Conservation (phyloP, 768 basidiomycete genomes). For the Hortiboletus campestris region DNA sequence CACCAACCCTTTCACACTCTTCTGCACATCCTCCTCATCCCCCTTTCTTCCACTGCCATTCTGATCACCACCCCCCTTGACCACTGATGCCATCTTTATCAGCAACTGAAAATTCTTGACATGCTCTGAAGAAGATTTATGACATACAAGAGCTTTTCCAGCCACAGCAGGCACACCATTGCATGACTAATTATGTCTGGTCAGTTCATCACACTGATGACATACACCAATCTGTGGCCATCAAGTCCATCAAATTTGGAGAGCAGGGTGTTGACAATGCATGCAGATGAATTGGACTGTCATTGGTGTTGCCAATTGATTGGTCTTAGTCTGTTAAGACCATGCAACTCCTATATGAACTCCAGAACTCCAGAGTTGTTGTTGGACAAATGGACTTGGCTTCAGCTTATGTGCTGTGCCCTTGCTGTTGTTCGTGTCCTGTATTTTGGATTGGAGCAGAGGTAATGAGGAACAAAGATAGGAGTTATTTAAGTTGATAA, state of each 20-base stretch:
- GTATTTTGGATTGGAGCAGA: too few species aligned
- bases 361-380: too few species aligned
- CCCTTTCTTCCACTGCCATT: not conserved
- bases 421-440: too few species aligned
- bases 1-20: conserved; percentile 47
- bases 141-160: conserved; percentile 93
- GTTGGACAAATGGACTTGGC: too few species aligned
- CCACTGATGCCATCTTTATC: conserved; percentile 65
- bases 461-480: too few species aligned
- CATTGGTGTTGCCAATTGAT: too few species aligned
- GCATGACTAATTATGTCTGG: conserved; percentile 98
- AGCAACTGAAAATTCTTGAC: conserved; percentile 82
- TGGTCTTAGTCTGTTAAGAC: too few species aligned
- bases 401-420: too few species aligned
- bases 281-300: conserved; percentile 85
- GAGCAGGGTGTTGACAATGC: conserved; percentile 87
- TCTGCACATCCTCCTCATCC: conserved; percentile 13
- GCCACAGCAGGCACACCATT: conserved; percentile 91
- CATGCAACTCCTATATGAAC: too few species aligned
- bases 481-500: too few species aligned
- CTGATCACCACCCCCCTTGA: too few species aligned
- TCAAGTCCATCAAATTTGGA: conserved; percentile 94
- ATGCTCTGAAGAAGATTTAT: conserved; percentile 85
- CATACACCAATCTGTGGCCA: conserved; percentile 81
- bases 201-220: conserved; percentile 92